Conservation (phyloP, 768 basidiomycete genomes). For the Podaxis carcinomalis region DNA sequence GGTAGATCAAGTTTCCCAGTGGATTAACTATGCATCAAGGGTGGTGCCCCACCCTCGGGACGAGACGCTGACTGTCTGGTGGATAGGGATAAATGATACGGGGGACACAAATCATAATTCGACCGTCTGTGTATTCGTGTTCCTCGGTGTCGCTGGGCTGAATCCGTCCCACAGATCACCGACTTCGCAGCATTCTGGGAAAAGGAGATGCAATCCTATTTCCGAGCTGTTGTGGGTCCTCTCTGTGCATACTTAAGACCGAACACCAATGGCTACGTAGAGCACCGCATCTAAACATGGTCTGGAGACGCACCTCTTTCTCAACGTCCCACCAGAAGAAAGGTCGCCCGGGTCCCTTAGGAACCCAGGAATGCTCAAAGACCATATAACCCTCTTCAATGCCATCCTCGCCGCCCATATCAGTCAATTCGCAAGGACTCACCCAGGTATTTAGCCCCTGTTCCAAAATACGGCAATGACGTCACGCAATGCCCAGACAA, state of each 20-base stretch:
- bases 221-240: slow-evolving; percentile 41
- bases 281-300: slow-evolving; percentile 35
- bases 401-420: slow-evolving; percentile 31
- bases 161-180: slow-evolving; percentile 29
- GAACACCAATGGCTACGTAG: background rate
- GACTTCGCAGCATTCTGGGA: slow-evolving; percentile 48
- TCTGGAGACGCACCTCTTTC: slow-evolving; percentile 44
- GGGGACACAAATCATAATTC: slow-evolving; percentile 43
- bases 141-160: background rate
- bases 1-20: slow-evolving; percentile 47
- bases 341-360: slow-evolving; percentile 37
- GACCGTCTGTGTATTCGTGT: slow-evolving; percentile 19
- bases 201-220: slow-evolving; percentile 44
- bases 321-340: slow-evolving; percentile 54
- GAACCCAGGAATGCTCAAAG: slow-evolving; percentile 31
- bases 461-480: background rate
- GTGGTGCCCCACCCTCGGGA: slow-evolving; percentile 38
- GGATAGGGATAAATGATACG: slow-evolving; percentile 59
- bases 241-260: background rate
- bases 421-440: slow-evolving; percentile 28
- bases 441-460: slow-evolving; percentile 24
- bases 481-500: slow-evolving; percentile 21
- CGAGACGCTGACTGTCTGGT: slow-evolving; percentile 48
- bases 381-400: slow-evolving; percentile 40
- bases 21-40: slow-evolving; percentile 37